Conservation (phyloP, 352 stramenopile genomes). For the Ophiocytium majus region DNA sequence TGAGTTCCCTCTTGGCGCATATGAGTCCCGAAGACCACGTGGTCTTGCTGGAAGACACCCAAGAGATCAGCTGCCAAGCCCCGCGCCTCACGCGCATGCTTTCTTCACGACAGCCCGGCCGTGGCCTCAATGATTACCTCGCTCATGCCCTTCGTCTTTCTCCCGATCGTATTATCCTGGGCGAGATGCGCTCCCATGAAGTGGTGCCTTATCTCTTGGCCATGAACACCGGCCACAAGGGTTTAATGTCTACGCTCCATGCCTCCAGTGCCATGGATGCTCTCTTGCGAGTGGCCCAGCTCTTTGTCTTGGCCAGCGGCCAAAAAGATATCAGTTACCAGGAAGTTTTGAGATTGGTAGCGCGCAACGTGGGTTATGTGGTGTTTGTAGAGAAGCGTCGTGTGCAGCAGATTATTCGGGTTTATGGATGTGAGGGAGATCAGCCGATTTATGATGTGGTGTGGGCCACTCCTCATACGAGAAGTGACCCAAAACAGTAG, state of each 20-base stretch:
- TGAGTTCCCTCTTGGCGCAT: neutral
- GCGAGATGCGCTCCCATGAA: conserved; percentile 8
- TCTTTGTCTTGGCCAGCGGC: neutral
- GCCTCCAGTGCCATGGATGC: neutral
- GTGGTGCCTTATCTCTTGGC: conserved; percentile 9
- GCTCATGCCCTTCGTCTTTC: neutral
- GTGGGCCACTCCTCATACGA: no score
- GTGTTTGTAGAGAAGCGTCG: neutral
- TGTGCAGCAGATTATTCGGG: neutral
- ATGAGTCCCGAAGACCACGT: neutral
- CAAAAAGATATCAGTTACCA: neutral
- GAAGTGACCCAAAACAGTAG: no score
- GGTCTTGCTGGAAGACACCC: neutral
- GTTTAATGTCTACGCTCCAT: neutral
- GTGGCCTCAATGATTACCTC: neutral
- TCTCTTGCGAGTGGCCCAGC: neutral
- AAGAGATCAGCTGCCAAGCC: neutral
- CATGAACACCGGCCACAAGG: neutral
- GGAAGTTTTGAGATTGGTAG: neutral
- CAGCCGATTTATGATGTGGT: neutral
- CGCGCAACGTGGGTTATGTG: neutral
- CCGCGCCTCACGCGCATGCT: neutral
- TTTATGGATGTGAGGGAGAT: neutral
- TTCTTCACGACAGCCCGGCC: neutral
- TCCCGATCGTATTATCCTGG: conserved; percentile 4